Percentiles rank a stretch among this genome's conserved stretches.
Evolutionary conservation across 2,329 filamentous ascomycete genomes (phyloP).

Genomic region (Ambrosiella beaveri): DNA sequence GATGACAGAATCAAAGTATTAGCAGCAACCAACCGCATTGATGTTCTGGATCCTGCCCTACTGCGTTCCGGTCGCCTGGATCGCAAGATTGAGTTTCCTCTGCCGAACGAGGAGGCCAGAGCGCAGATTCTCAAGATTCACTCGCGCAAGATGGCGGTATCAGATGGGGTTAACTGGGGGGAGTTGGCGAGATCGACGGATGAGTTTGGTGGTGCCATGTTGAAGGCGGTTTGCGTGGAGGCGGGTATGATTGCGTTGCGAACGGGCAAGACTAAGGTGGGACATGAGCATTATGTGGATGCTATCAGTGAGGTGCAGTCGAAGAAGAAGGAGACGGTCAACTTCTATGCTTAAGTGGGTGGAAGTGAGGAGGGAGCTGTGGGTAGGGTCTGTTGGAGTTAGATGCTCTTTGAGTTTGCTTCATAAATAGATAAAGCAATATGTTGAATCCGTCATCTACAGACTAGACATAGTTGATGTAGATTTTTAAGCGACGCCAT

Average conservation of each 20-base stretch:
- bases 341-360: slow-evolving; percentile 31
- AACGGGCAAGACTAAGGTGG: slow-evolving; percentile 88
- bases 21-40: slow-evolving; percentile 84
- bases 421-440: not conserved
- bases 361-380: not conserved
- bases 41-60: slow-evolving; percentile 81
- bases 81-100: slow-evolving; percentile 93
- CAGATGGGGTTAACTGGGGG: slow-evolving; percentile 84
- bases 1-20: slow-evolving; percentile 95
- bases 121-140: slow-evolving; percentile 97
- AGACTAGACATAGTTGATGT: not conserved
- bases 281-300: slow-evolving; percentile 96
- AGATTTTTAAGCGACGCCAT: too few relatives aligned
- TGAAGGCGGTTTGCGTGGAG: slow-evolving; percentile 97
- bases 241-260: slow-evolving; percentile 97
- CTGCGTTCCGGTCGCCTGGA: slow-evolving; percentile 84
- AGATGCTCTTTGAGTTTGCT: not conserved
- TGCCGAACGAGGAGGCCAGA: slow-evolving; percentile 93
- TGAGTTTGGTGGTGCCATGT: slow-evolving; percentile 92
- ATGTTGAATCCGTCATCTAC: not conserved
- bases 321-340: slow-evolving; percentile 80
- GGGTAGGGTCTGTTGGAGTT: not conserved
- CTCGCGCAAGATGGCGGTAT: slow-evolving; percentile 94
- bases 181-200: slow-evolving; percentile 93
- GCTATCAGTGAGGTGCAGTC: slow-evolving; percentile 90